Base-by-base conservation (phyloP, 768 basidiomycete genomes). In the Daedaleopsis nitida region DNA sequence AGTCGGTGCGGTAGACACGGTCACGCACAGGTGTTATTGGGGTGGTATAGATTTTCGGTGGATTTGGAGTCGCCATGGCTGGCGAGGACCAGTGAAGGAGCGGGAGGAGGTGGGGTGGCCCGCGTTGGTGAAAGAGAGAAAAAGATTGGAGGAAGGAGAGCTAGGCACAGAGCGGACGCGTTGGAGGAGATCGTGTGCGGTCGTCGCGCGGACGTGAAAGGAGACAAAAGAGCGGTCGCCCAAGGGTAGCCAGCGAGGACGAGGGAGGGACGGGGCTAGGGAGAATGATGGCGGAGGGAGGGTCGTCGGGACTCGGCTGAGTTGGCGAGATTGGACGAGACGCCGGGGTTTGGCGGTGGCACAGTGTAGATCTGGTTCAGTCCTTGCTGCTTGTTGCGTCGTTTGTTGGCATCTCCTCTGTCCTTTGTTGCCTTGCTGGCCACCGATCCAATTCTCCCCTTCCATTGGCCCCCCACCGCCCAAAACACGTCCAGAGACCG, bases 1-100 rank as follows among this genome's bases (percentile, higher is more conserved):
- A 62, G 59, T 66, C 65, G 52, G 57, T 50, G 35, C 66, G 66
- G 58, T 59, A 48, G n/a, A 52, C 47, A 32, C 62, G 60, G 60
- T 68, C 59, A 32, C 60, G 63, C 32, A 60, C 57, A 49, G 64
- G 64, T 19, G 65, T 65, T 62, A 58, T 66, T 62, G 17, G 63
- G 58, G 47, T 49, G 35, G 60, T 65, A 35, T 62, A 59, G 12
- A 61, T 65, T 58, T 55, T 61, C 13, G 64, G 56, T 6, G 64
- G 58, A 38, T 60, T 50, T 27, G 59, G 47, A 17, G 58, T 60
- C 48, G 59, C 59, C 59, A 60, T 65, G 27, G 43, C 12, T 38
- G 49, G 55, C 17, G 27, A 52, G 50, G 11, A 37, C 32, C 12
- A n/a, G 13, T 4, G n/a, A 23, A 9, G 49, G 45, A 47, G 42